These are phyloP conservation scores for Davidsoniella virescens DNA, from an alignment of 2,329 filamentous ascomycete genomes.

Conservation along the genomic window DNA sequence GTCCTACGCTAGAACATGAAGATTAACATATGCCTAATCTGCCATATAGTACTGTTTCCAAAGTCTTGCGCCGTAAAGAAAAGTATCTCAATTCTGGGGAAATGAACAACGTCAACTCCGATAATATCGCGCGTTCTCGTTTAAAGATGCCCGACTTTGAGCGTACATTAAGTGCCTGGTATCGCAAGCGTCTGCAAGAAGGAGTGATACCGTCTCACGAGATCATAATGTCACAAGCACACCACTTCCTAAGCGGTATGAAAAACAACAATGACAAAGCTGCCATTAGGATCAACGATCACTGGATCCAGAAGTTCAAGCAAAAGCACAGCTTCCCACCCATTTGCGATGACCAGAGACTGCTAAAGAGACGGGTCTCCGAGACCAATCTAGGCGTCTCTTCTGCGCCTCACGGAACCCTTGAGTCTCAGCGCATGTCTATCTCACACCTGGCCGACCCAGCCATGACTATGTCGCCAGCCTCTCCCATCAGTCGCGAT, in stretches of 20 bases:
- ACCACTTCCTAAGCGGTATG: constrained; percentile 60
- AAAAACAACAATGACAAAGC: constrained; percentile 48
- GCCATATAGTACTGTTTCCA: constrained; percentile 75
- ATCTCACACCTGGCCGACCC: constrained; percentile 20
- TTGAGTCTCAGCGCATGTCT: constrained; percentile 20
- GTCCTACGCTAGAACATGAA: too few relatives aligned
- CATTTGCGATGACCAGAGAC: constrained; percentile 15
- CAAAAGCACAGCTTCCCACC: constrained; percentile 53
- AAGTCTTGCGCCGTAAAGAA: constrained; percentile 86
- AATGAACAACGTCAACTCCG: constrained; percentile 35
- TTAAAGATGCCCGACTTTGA: constrained; percentile 83
- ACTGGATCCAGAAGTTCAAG: constrained; percentile 93
- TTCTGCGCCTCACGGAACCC: constrained; percentile 17
- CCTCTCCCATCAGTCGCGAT: background rate
- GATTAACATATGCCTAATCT: background rate
- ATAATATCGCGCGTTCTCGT: constrained; percentile 32
- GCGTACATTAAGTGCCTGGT: constrained; percentile 75
- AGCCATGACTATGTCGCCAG: constrained; percentile 19
- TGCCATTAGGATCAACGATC: constrained; percentile 52
- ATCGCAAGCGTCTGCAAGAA: constrained; percentile 61
- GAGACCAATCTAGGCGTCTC: too few relatives aligned
- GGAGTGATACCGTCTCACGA: constrained; percentile 60
- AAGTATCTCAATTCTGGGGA: constrained; percentile 78
- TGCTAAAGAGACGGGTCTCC: constrained; percentile 14
- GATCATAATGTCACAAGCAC: constrained; percentile 72